Evolutionary conservation across 2,329 filamentous ascomycete genomes (phyloP), one percentile per base, ranked within the genome.

Genomic region (Chrysosporium keratinophilum): DNA sequence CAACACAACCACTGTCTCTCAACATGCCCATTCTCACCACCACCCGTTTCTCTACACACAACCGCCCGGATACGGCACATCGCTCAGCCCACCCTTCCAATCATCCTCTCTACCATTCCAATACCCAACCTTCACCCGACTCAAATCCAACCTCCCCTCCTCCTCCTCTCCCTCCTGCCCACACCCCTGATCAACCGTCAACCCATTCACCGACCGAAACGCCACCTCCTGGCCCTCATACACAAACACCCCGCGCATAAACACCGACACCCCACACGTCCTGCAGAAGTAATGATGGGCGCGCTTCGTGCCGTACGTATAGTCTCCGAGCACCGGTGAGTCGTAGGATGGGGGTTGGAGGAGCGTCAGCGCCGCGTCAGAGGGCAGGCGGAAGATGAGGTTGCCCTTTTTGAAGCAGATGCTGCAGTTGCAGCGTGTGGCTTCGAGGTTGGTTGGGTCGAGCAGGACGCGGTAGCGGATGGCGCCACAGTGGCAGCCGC

Each of bases 401-500:
- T 31, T 23, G 33, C 54, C 54, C 39, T 56, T 56, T n/a, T 57
- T 58, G 48, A 55, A 40, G 55, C 57, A 58, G 49, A 58, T 58
- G 39, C 17, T 49, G 54, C 57, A 58, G 45, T 58, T 58, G 55
- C 57, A 58, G 33, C 51, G 49, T 17, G 31, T 35, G 34, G 45
- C 17, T 10, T n/a, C 2, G 34, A 44, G 19, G 51, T 62, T 34
- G 60, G 56, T 2, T 46, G 33, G 31, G 51, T 64, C 43, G 53
- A 59, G 10, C 51, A 61, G 44, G 58, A 54, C 52, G 23, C 56
- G 39, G 50, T 58, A 58, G 28, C 49, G 55, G 20, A 56, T 37
- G 44, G 50, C 50, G 37, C 54, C 54, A 41, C 57, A 58, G 54
- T 58, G 57, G 45, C 57, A 58, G 55, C 57, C 42, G 45, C 57